These are phyloP conservation scores for Talaromyces pinophilus DNA, from an alignment of 2,329 filamentous ascomycete genomes.

Conservation along the genomic window DNA sequence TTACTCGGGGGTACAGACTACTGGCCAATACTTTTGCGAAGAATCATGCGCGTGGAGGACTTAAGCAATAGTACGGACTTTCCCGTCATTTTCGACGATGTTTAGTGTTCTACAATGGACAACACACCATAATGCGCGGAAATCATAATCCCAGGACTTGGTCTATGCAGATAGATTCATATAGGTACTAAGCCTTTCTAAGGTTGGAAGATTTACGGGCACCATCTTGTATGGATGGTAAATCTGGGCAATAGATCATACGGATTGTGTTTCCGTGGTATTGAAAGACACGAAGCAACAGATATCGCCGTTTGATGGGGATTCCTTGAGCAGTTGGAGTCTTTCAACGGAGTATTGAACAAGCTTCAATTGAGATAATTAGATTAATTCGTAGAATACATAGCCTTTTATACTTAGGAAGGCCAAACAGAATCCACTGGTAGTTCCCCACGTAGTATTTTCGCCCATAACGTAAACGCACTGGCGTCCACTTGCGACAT, in stretches of 20 bases:
- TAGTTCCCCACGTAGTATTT: not conserved
- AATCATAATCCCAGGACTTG: too few species aligned
- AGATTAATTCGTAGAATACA: not conserved
- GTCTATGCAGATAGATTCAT: too few species aligned
- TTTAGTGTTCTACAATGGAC: too few species aligned
- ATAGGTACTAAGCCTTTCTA: too few species aligned
- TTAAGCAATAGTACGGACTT: not conserved
- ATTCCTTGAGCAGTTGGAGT: not conserved
- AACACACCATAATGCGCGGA: too few species aligned
- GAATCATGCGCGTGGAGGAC: not conserved
- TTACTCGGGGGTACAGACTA: not conserved
- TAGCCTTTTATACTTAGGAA: not conserved
- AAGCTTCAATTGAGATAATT: not conserved
- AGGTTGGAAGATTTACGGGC: too few species aligned
- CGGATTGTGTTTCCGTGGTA: too few species aligned
- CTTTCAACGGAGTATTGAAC: not conserved
- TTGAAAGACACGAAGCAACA: too few species aligned
- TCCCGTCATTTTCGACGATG: too few species aligned
- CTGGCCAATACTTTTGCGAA: not conserved
- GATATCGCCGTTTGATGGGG: too few species aligned
- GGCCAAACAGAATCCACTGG: not conserved
- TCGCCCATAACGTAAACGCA: not conserved
- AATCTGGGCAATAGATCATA: too few species aligned
- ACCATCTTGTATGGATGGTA: too few species aligned
- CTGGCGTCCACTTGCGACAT: not conserved